These are phyloP conservation scores for Amaranthus tricolor DNA, from an alignment of 179 eudicot species.

Conservation along the genomic window DNA sequence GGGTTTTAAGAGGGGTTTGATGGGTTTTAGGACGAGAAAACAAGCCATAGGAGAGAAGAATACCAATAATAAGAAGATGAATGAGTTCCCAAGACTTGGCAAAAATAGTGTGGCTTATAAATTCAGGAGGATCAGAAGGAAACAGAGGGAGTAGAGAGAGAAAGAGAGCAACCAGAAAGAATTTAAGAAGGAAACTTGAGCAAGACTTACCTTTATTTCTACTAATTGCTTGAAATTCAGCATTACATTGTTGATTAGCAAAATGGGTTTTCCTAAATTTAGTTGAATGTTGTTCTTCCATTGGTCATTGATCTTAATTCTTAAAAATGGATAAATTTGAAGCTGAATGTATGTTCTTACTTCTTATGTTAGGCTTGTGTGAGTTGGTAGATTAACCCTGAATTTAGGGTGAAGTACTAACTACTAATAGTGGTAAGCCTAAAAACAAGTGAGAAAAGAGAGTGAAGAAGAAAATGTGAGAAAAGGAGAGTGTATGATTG, in stretches of 20 bases:
- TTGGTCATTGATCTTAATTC: conserved; percentile 20
- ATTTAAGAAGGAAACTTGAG: conserved; percentile 41
- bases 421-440: too few relatives aligned
- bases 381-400: too few relatives aligned
- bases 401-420: neutral
- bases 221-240: conserved; percentile 34
- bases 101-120: conserved; percentile 38
- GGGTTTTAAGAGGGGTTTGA: conserved; percentile 12
- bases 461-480: conserved; percentile 14
- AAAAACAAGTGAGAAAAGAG: neutral
- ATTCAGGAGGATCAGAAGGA: conserved; percentile 64
- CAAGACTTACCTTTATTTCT: conserved; percentile 39
- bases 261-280: conserved; percentile 12
- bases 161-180: conserved; percentile 40
- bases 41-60: conserved; percentile 69
- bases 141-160: conserved; percentile 51
- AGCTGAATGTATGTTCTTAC: too few relatives aligned
- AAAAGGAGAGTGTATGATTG: conserved; percentile 12
- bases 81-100: conserved; percentile 67
- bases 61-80: conserved; percentile 60
- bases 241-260: conserved; percentile 8
- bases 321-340: too few relatives aligned
- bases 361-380: neutral
- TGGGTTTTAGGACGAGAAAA: conserved; percentile 38
- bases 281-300: conserved; percentile 35